Evolutionary conservation across 805 yeast genomes (phyloP).

Genomic region (Wickerhamiella allomyrinae): DNA sequence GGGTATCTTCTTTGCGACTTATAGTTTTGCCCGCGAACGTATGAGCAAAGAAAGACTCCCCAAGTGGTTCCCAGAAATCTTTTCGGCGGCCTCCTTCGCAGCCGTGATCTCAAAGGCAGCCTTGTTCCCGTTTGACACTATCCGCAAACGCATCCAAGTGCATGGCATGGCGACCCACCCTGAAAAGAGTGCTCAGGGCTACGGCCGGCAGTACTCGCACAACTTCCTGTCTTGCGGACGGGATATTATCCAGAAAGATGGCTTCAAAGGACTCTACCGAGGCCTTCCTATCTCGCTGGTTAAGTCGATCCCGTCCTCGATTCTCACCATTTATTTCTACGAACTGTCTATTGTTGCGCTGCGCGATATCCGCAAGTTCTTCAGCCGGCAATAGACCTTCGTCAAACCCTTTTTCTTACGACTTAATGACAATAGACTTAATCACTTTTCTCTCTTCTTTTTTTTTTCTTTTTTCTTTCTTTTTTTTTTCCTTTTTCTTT

Average conservation of each 20-base stretch:
- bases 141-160: constrained; percentile 67
- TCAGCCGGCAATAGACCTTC: too few relatives aligned
- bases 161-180: constrained; percentile 22
- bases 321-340: constrained; percentile 52
- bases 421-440: too few relatives aligned
- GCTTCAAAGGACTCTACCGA: constrained; percentile 53
- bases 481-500: too few relatives aligned
- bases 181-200: constrained; percentile 7
- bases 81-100: constrained; percentile 53
- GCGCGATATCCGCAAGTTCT: too few relatives aligned
- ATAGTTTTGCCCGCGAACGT: constrained; percentile 13
- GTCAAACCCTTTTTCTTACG: too few relatives aligned
- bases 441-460: too few relatives aligned
- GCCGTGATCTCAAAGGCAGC: constrained; percentile 60
- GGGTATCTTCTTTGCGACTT: constrained; percentile 42
- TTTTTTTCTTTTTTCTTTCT: too few relatives aligned
- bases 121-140: constrained; percentile 76
- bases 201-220: constrained; percentile 16
- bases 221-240: constrained; percentile 19
- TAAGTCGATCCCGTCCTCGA: constrained; percentile 62
- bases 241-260: constrained; percentile 39
- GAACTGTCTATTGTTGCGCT: constrained; percentile 28
- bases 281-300: constrained; percentile 59
- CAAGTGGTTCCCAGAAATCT: constrained; percentile 9
- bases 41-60: constrained; percentile 4